A percentile compares a stretch with the other conserved stretches of the same genome.
These are phyloP conservation scores for Cantharellus anzutake DNA, from an alignment of 768 basidiomycete genomes.

Conservation along the genomic window DNA sequence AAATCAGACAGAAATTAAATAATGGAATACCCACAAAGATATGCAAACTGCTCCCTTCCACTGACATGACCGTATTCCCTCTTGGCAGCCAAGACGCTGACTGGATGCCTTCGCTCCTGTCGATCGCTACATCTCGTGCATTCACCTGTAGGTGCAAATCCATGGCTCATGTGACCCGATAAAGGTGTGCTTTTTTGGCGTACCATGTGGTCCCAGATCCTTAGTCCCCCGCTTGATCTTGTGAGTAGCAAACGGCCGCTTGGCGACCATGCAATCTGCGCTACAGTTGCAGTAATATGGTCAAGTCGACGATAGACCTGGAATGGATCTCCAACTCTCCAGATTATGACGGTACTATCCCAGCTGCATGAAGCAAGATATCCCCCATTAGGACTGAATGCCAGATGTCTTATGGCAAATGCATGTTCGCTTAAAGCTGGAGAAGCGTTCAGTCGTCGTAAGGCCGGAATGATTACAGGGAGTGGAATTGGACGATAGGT, in stretches of 20 bases:
- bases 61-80: slow-evolving; percentile 19
- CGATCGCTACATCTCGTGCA: slow-evolving; percentile 45
- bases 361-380: slow-evolving; percentile 57
- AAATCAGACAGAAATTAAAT: neutral
- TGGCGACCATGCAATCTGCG: slow-evolving; percentile 64
- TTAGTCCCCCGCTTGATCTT: slow-evolving; percentile 41
- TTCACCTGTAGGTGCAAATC: slow-evolving; percentile 9
- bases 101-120: slow-evolving; percentile 32
- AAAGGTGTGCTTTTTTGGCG: neutral
- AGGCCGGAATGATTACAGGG: neutral
- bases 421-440: slow-evolving; percentile 20
- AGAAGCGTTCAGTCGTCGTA: neutral
- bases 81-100: slow-evolving; percentile 50
- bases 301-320: slow-evolving; percentile 42
- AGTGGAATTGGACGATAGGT: neutral
- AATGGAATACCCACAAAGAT: neutral
- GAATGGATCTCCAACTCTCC: slow-evolving; percentile 24
- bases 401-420: slow-evolving; percentile 49
- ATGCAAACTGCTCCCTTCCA: neutral
- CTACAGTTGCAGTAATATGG: slow-evolving; percentile 43
- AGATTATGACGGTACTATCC: slow-evolving; percentile 4
- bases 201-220: slow-evolving; percentile 30
- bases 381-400: slow-evolving; percentile 60
- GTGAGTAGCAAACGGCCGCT: slow-evolving; percentile 40
- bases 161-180: neutral